Evolutionary conservation across 2,329 filamentous ascomycete species (phyloP).

Genomic region (Diaporthe destruens): DNA sequence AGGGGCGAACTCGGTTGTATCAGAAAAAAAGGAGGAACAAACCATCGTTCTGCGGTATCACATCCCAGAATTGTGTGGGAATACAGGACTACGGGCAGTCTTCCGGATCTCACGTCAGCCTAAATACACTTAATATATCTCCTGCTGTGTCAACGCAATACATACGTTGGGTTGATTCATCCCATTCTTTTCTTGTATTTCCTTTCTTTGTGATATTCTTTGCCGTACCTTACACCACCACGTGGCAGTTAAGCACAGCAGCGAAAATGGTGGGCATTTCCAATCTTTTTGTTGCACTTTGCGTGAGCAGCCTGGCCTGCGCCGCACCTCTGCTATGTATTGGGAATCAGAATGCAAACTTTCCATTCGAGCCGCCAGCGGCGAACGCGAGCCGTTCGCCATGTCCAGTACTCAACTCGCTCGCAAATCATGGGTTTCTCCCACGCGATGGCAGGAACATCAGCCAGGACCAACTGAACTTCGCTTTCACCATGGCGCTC

Average conservation of each 20-base stretch:
- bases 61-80: constrained; percentile 12
- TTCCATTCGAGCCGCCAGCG: not conserved
- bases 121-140: constrained; percentile 2
- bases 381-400: constrained; percentile 46
- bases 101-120: constrained; percentile 21
- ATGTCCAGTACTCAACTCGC: constrained; percentile 64
- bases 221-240: not conserved
- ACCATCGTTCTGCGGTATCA: not conserved
- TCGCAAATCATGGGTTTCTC: constrained; percentile 63
- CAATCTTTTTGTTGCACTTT: constrained; percentile 4
- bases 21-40: not conserved
- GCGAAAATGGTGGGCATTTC: constrained; percentile 9
- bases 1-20: not conserved
- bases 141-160: not conserved
- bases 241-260: not conserved
- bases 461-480: constrained; percentile 52
- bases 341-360: constrained; percentile 16
- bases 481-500: constrained; percentile 55
- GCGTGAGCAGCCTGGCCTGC: constrained; percentile 20
- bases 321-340: constrained; percentile 18
- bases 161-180: not conserved
- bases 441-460: constrained; percentile 59
- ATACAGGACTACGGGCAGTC: not conserved
- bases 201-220: not conserved
- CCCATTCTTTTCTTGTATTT: not conserved